Evolutionary conservation across 805 yeast genomes (phyloP).

Genomic region (Starmera dryadoides): DNA sequence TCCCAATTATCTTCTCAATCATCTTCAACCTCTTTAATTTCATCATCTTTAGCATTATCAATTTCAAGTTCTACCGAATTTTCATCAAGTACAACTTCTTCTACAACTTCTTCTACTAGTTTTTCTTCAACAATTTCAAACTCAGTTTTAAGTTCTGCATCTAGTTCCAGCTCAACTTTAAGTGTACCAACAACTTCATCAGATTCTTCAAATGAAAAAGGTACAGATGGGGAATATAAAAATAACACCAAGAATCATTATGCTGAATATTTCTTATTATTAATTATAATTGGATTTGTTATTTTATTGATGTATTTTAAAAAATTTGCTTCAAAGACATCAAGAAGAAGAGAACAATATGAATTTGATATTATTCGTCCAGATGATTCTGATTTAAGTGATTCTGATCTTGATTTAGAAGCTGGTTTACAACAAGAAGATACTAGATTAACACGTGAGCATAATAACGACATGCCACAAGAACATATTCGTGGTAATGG

Average conservation of each 20-base stretch:
- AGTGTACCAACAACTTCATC: constrained; percentile 1
- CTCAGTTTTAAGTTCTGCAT: no score
- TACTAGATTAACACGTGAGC: background rate
- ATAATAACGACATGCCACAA: background rate
- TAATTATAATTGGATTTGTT: constrained; percentile 53
- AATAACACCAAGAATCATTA: constrained; percentile 36
- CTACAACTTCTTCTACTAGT: no score
- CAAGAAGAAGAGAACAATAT: constrained; percentile 32
- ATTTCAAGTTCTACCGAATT: background rate
- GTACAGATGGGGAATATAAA: constrained; percentile 10
- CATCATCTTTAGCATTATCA: background rate
- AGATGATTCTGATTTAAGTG: constrained; percentile 53
- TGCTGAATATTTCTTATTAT: constrained; percentile 53
- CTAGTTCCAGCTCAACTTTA: background rate
- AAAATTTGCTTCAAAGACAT: constrained; percentile 29
- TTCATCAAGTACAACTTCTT: constrained; percentile 3
- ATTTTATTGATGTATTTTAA: constrained; percentile 35
- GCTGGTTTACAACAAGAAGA: constrained; percentile 45
- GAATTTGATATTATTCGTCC: constrained; percentile 25
- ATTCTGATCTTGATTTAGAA: constrained; percentile 71
- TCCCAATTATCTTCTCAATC: background rate
- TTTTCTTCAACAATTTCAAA: no score
- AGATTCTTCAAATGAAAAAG: constrained; percentile 4
- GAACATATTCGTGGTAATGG: background rate
- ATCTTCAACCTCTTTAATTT: background rate